Evolutionary conservation across 805 yeast species (phyloP), one percentile per base, ranked within the genome.

Genomic region (Suhomyces sp.): DNA sequence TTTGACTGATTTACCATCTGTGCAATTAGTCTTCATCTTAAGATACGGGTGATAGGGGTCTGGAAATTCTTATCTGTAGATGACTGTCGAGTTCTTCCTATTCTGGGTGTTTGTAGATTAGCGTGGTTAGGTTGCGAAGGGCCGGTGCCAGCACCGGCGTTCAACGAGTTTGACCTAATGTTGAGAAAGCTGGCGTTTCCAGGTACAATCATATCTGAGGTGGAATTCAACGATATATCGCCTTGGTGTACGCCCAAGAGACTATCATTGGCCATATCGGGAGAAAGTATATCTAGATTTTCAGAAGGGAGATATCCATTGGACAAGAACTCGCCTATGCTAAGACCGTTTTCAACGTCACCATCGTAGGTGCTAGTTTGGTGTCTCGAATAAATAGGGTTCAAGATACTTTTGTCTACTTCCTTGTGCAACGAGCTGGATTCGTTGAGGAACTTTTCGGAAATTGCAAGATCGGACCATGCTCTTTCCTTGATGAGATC

Each of bases 31-130:
- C 19, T 13, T 51, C 50, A 60, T 42, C 77, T 63, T 64, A 69
- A 64, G 10, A 72, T 72, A 44, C 78, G 62, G 1, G 77, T 61
- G 24, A 74, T 69, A 1, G 80, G 80, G 0, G 80, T 74, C 56
- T 73, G 78, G 55, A 71, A 72, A 42, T 58, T 67, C 54, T 70
- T 68, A 47, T 75, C 79, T 22, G 65, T 66, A 0, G 77, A 70
- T 0, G 69, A 59, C 56, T 73, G 78, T 36, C 79, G 61, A 5
- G 73, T 65, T 55, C 76, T 61, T 2, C 68, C 72, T 2, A 72
- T 55, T 40, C 76, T 52, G 1, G 80, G 80, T 8, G 80, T 75
- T 54, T 74, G 78, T 19, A 69, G 57, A 29, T 19, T 55, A 13
- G 49, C n/a, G 48, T 40, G 60, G 50, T 38, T 33, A n/a, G 52